These are phyloP conservation scores for Aspergillus sp. DNA, from an alignment of 2,329 filamentous ascomycete species.

Conservation along the genomic window DNA sequence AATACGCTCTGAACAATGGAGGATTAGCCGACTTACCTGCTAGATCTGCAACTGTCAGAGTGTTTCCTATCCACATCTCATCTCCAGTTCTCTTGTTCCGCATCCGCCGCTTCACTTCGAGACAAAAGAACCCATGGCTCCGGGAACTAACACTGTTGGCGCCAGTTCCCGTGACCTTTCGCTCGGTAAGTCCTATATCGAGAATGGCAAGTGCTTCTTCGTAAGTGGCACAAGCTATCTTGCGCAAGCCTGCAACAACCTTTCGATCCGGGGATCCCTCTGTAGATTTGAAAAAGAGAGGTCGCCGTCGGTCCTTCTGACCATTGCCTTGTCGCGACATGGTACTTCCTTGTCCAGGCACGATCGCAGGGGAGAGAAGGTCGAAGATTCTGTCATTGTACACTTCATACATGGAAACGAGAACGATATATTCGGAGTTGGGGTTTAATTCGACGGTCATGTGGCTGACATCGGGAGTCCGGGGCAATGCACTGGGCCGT, in stretches of 20 bases:
- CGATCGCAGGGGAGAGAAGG: conserved; percentile 64
- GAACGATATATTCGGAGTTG: conserved; percentile 76
- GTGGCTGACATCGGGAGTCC: conserved; percentile 70
- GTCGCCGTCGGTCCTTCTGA: conserved; percentile 71
- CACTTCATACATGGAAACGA: conserved; percentile 98
- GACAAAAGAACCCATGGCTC: conserved; percentile 93
- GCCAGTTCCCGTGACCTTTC: conserved; percentile 83
- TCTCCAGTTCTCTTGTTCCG: conserved; percentile 50
- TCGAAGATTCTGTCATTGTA: conserved; percentile 99
- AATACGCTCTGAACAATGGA: conserved; percentile 13
- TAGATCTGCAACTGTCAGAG: conserved; percentile 84
- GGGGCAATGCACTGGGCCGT: conserved; percentile 69
- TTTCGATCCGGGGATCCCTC: conserved; percentile 88
- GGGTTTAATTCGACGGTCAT: conserved; percentile 66
- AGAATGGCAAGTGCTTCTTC: conserved; percentile 85
- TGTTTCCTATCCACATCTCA: conserved; percentile 70
- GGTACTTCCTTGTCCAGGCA: conserved; percentile 40
- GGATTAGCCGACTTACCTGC: conserved; percentile 57
- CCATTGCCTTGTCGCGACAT: conserved; percentile 46
- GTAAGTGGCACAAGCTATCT: conserved; percentile 79
- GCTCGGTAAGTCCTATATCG: conserved; percentile 83
- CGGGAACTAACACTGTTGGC: conserved; percentile 91
- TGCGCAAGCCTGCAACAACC: conserved; percentile 85
- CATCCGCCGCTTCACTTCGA: conserved; percentile 84
- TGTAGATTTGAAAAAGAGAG: conserved; percentile 87